These are phyloP conservation scores for Elsinoe perseae DNA, from an alignment of 2,329 filamentous ascomycete genomes.

Conservation along the genomic window DNA sequence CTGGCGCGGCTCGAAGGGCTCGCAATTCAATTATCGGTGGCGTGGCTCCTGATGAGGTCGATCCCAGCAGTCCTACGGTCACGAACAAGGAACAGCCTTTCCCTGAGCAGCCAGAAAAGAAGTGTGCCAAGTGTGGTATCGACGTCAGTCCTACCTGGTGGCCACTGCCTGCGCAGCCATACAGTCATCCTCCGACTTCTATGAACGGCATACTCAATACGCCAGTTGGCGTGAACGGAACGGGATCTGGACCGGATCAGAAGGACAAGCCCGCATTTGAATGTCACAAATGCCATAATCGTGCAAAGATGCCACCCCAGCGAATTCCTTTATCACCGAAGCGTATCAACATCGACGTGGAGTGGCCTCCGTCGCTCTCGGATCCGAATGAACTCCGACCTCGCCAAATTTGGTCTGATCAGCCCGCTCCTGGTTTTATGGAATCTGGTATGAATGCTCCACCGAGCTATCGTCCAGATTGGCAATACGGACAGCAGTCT, in stretches of 20 bases:
- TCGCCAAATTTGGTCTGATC: constrained; percentile 9
- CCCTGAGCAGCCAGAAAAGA: constrained; percentile 27
- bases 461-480: constrained; percentile 4
- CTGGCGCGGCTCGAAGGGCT: constrained; percentile 28
- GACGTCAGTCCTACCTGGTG: constrained; percentile 62
- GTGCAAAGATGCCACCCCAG: constrained; percentile 7
- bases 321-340: constrained; percentile 14
- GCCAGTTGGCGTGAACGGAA: constrained; percentile 23
- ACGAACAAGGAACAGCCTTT: constrained; percentile 24
- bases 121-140: constrained; percentile 43
- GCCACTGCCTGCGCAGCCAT: constrained; percentile 24
- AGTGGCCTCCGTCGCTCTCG: constrained; percentile 8
- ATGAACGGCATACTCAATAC: constrained; percentile 11
- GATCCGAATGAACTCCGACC: neutral
- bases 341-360: constrained; percentile 10
- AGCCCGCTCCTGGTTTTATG: neutral
- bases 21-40: constrained; percentile 28
- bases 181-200: constrained; percentile 16
- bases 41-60: constrained; percentile 24
- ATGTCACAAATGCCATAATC: constrained; percentile 15
- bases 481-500: neutral
- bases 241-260: neutral
- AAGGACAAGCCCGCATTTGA: constrained; percentile 11
- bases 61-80: constrained; percentile 26
- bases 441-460: neutral